phyloP scores from a whole-genome alignment of 2,329 filamentous ascomycete genomes.

The Massarina eburnea region DNA sequence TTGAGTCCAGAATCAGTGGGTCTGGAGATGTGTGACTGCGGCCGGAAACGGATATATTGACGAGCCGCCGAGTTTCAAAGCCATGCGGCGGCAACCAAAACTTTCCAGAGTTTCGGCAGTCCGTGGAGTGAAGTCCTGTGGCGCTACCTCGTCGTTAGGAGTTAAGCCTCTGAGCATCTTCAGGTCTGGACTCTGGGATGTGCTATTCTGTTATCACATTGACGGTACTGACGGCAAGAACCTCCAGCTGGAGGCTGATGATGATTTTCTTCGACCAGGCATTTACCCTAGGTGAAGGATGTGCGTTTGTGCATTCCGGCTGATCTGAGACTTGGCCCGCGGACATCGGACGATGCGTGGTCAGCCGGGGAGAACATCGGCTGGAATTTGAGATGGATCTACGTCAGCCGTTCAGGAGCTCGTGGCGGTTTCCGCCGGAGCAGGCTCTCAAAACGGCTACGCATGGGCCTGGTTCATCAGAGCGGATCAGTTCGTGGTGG shows the following conservation, averaged over 20 bases:
- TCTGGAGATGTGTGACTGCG: slow-evolving; percentile 5
- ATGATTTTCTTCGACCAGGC: background rate
- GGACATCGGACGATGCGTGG: slow-evolving; percentile 22
- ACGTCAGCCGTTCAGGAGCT: slow-evolving; percentile 33
- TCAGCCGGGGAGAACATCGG: slow-evolving; percentile 32
- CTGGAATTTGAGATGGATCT: slow-evolving; percentile 36
- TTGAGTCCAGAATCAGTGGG: slow-evolving; percentile 3
- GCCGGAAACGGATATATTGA: slow-evolving; percentile 16
- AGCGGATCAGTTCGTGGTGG: slow-evolving; percentile 6
- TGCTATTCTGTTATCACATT: no score
- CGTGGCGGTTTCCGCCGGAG: slow-evolving; percentile 33
- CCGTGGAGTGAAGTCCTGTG: slow-evolving; percentile 7
- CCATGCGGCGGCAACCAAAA: slow-evolving; percentile 1
- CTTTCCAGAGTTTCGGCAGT: slow-evolving; percentile 9
- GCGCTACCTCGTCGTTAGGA: background rate
- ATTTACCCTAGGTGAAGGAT: slow-evolving; percentile 16
- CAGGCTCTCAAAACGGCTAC: slow-evolving; percentile 32
- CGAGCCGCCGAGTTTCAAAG: slow-evolving; percentile 18
- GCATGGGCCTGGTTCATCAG: slow-evolving; percentile 25
- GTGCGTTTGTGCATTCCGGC: slow-evolving; percentile 25
- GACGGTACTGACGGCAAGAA: background rate
- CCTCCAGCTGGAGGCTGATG: background rate
- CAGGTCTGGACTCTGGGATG: no score
- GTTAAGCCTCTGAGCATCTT: background rate
- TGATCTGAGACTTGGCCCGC: slow-evolving; percentile 40